A percentile compares a stretch with the other conserved stretches of the same genome.
Conservation (phyloP, 2,329 filamentous ascomycete genomes). For the Ascosphaera acerosa region DNA sequence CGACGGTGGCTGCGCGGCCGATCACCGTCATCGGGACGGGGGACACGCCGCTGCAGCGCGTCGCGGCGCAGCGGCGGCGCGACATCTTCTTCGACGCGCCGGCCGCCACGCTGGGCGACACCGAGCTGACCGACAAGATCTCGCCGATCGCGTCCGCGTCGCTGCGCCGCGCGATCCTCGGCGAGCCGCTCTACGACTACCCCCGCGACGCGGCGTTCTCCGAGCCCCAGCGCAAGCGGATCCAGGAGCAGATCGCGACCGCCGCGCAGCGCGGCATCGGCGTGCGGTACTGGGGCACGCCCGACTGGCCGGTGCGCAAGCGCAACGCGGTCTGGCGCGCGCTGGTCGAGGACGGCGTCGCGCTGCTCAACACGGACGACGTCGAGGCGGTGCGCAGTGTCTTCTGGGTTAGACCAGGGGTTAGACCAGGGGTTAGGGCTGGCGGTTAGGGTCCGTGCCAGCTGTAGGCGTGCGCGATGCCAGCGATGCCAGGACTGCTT, state of each 20-base stretch:
- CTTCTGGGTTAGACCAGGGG: no score
- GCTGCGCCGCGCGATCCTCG: slow-evolving; percentile 14
- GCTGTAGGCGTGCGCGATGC: no score
- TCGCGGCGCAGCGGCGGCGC: slow-evolving; percentile 21
- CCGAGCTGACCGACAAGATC: slow-evolving; percentile 19
- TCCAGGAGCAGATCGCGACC: slow-evolving; percentile 26
- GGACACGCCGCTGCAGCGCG: slow-evolving; percentile 25
- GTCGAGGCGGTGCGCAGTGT: slow-evolving; percentile 28
- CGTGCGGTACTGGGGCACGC: slow-evolving; percentile 37
- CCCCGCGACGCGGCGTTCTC: no score
- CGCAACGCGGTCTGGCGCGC: slow-evolving; percentile 33
- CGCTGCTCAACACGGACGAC: slow-evolving; percentile 39
- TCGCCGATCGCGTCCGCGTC: slow-evolving; percentile 28
- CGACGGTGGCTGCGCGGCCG: slow-evolving; percentile 21
- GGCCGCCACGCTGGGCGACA: slow-evolving; percentile 19
- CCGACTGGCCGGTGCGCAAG: slow-evolving; percentile 31
- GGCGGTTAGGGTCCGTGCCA: no score
- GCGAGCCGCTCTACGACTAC: no score
- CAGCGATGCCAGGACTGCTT: no score
- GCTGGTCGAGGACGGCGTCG: slow-evolving; percentile 31
- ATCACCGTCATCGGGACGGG: slow-evolving; percentile 39
- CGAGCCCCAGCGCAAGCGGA: slow-evolving; percentile 23
- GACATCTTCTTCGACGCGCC: slow-evolving; percentile 38
- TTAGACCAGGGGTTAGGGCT: slow-evolving; percentile 3
- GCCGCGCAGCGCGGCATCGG: slow-evolving; percentile 33